phyloP scores from a whole-genome alignment of 1,284 basidiomycete genomes.

The Coniophora puteana region DNA sequence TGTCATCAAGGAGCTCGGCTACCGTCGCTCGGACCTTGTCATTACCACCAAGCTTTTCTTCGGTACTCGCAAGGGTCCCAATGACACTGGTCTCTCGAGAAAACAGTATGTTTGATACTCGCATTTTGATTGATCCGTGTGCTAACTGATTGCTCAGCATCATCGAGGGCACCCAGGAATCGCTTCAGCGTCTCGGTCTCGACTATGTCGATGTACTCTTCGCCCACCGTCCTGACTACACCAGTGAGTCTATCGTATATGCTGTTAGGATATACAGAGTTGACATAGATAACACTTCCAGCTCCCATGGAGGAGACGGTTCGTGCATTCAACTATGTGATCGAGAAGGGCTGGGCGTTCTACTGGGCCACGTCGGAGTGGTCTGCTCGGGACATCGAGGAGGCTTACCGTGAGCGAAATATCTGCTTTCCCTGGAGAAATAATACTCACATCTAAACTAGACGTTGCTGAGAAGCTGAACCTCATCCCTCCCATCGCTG shows the following conservation, averaged over 20 bases:
- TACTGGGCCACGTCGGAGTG: slow-evolving; percentile 60
- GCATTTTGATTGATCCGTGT: neutral
- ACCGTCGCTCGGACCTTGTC: slow-evolving; percentile 64
- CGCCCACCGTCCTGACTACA: slow-evolving; percentile 52
- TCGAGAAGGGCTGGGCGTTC: slow-evolving; percentile 43
- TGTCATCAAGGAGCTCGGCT: slow-evolving; percentile 66
- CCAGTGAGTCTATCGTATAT: slow-evolving; percentile 29
- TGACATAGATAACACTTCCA: slow-evolving; percentile 9
- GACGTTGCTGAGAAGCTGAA: slow-evolving; percentile 53
- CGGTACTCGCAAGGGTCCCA: slow-evolving; percentile 48
- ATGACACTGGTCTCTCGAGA: slow-evolving; percentile 54
- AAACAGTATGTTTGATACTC: slow-evolving; percentile 54
- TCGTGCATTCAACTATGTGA: slow-evolving; percentile 40
- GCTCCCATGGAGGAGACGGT: slow-evolving; percentile 45
- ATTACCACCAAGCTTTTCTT: slow-evolving; percentile 64
- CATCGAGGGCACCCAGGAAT: slow-evolving; percentile 62
- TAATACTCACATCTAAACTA: slow-evolving; percentile 8
- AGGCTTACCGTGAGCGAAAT: slow-evolving; percentile 39
- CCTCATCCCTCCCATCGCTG: slow-evolving; percentile 55
- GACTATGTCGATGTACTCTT: slow-evolving; percentile 66
- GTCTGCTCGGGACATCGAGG: slow-evolving; percentile 50
- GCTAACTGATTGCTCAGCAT: slow-evolving; percentile 34
- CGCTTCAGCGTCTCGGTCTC: slow-evolving; percentile 57
- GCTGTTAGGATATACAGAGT: neutral
- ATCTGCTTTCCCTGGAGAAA: neutral